Base-by-base conservation (phyloP, 2,329 filamentous ascomycete genomes). In the Fusarium hostae region DNA sequence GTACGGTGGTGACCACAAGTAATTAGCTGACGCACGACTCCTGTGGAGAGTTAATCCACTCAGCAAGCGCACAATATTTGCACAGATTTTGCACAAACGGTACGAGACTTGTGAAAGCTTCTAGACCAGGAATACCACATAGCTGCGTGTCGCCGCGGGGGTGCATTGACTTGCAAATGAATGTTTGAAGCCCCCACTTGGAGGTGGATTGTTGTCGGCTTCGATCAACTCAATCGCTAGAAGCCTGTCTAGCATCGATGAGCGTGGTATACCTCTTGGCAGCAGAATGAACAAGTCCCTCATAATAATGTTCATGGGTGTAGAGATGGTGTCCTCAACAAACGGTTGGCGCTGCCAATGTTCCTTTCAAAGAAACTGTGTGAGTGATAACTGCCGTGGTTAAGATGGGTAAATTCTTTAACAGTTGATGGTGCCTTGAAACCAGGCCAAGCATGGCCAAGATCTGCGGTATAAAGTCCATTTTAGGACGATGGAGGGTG, bases 131-230 rank as follows among this genome's bases (percentile, higher is more conserved):
- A 40, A 57, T 15, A 28, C n/a, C 30, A 32, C 54, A 45, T 50
- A 65, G 22, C 20, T 35, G 41, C 28, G 47, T 41, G 6, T 60
- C 15, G 35, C 40, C 28, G 51, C 39, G 50, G 66, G 69, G 39
- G 70, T 64, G 70, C 70, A 72, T 72, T 72, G 70, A 72, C 55
- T 16, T 28, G 43, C 58, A 73, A 72, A 72, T 73, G 62, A 72
- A 68, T 45, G 45, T 45, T 55, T 26, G 51, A 44, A 54, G 34
- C 54, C 47, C 48, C 70, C 69, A 72, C 70, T 65, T 54, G 37
- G 44, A 34, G 54, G 60, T 58, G 47, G 37, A 44, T 47, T 40
- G 41, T 54, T 18, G 48, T 55, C 50, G 18, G 35, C 28, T 45
- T 54, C 68, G 66, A 47, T 50, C 55, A 48, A 34, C 45, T 65